These are phyloP conservation scores for Ogataea nitratoaversa DNA, from an alignment of 805 yeast species.

Conservation along the genomic window DNA sequence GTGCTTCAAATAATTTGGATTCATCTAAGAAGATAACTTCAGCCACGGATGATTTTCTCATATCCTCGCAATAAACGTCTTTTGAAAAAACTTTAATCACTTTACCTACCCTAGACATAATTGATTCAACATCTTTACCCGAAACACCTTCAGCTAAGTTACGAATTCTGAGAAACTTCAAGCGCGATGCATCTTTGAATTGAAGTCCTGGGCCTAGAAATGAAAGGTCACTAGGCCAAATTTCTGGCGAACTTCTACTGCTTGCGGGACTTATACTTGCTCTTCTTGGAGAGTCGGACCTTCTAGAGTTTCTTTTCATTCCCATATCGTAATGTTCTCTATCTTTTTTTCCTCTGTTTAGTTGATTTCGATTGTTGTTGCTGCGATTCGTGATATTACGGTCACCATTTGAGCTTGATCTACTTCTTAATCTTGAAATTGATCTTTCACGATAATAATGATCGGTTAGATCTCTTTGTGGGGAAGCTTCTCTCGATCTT, in stretches of 20 bases:
- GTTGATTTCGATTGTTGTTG: too few relatives aligned
- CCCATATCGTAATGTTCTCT: too few relatives aligned
- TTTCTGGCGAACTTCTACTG: not conserved
- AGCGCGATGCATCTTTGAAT: conserved; percentile 22
- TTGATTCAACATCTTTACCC: conserved; percentile 24
- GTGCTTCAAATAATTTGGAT: conserved; percentile 28
- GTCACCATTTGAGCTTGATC: too few relatives aligned
- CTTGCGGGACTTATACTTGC: too few relatives aligned
- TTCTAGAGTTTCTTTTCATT: too few relatives aligned
- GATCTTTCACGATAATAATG: too few relatives aligned
- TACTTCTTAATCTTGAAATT: too few relatives aligned
- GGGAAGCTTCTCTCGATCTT: too few relatives aligned
- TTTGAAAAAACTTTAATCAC: conserved; percentile 20
- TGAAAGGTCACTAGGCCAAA: not conserved
- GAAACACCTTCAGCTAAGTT: conserved; percentile 31
- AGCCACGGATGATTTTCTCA: conserved; percentile 33
- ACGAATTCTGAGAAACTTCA: conserved; percentile 25
- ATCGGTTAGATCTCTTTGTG: too few relatives aligned
- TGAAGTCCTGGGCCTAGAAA: conserved; percentile 2
- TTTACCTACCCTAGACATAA: conserved; percentile 21
- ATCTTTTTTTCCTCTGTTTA: too few relatives aligned
- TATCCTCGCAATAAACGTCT: conserved; percentile 20
- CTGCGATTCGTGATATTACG: too few relatives aligned
- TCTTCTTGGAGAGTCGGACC: too few relatives aligned
- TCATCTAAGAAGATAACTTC: conserved; percentile 32